These are phyloP conservation scores for Mycena indigotica DNA, from an alignment of 768 basidiomycete species.

Conservation along the genomic window DNA sequence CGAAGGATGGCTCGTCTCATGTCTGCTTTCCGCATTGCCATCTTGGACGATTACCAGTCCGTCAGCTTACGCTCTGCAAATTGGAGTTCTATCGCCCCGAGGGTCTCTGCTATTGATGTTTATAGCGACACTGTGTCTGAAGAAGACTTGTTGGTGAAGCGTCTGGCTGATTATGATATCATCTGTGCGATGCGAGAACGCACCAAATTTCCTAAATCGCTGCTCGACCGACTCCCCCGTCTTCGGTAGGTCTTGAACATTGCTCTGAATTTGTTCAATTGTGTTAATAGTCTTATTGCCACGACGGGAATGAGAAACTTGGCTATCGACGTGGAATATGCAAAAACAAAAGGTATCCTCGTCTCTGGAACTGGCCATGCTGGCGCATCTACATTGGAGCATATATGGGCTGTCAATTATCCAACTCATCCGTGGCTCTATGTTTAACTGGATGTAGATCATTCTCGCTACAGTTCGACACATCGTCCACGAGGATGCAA, in stretches of 20 bases:
- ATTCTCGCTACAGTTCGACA: slow-evolving; percentile 54
- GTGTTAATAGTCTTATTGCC: slow-evolving; percentile 45
- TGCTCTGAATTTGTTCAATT: background rate
- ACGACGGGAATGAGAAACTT: slow-evolving; percentile 57
- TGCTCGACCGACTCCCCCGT: slow-evolving; percentile 59
- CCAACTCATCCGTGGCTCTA: background rate
- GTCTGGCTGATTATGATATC: slow-evolving; percentile 55
- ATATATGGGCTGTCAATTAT: slow-evolving; percentile 61
- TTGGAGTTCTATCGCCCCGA: slow-evolving; percentile 49
- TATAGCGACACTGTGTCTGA: slow-evolving; percentile 55
- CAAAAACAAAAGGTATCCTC: slow-evolving; percentile 48
- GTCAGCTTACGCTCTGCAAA: slow-evolving; percentile 55
- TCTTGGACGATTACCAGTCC: slow-evolving; percentile 65
- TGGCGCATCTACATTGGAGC: slow-evolving; percentile 58
- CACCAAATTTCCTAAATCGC: slow-evolving; percentile 52
- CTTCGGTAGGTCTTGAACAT: slow-evolving; percentile 39
- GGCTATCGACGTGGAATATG: slow-evolving; percentile 51
- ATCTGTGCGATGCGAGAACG: slow-evolving; percentile 70
- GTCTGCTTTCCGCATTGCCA: slow-evolving; percentile 42
- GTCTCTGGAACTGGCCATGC: slow-evolving; percentile 51
- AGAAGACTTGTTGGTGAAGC: slow-evolving; percentile 49
- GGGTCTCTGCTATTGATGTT: slow-evolving; percentile 41
- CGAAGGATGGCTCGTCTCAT: slow-evolving; percentile 1
- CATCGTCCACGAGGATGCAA: slow-evolving; percentile 50
- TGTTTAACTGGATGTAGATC: slow-evolving; percentile 16